phyloP scores from a whole-genome alignment of 2,329 filamentous ascomycete genomes.

The Venturia oleaginea region DNA sequence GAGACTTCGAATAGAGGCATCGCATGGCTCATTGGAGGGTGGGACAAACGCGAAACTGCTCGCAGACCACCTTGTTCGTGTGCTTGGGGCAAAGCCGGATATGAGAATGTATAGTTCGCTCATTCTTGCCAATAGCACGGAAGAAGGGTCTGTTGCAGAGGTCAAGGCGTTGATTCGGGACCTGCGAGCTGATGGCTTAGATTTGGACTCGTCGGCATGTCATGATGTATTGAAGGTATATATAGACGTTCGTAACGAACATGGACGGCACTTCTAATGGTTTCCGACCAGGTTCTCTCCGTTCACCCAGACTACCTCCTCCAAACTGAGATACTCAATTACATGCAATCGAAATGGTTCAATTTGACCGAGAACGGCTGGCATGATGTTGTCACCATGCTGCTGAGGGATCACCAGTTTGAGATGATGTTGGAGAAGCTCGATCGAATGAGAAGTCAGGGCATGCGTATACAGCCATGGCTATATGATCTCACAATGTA shows the following conservation, averaged over 20 bases:
- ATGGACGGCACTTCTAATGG: neutral
- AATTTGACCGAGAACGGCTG: conserved; percentile 51
- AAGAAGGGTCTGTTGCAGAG: conserved; percentile 56
- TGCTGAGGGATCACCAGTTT: conserved; percentile 72
- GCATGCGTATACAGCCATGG: conserved; percentile 55
- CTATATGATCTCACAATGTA: conserved; percentile 71
- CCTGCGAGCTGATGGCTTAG: conserved; percentile 54
- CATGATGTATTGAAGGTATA: conserved; percentile 55
- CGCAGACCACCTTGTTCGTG: conserved; percentile 37
- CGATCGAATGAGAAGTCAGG: conserved; percentile 53
- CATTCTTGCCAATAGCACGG: conserved; percentile 60
- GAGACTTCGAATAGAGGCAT: neutral
- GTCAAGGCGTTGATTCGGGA: conserved; percentile 60
- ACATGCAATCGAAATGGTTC: conserved; percentile 68
- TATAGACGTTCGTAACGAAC: conserved; percentile 31
- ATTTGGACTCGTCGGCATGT: conserved; percentile 57
- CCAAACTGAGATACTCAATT: conserved; percentile 59
- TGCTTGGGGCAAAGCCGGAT: conserved; percentile 47
- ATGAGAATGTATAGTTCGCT: conserved; percentile 62
- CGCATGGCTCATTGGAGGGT: neutral
- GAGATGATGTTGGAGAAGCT: conserved; percentile 60
- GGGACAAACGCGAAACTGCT: neutral
- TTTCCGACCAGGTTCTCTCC: conserved; percentile 50
- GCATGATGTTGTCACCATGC: conserved; percentile 60
- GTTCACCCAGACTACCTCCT: conserved; percentile 80